phyloP scores from a whole-genome alignment of 2,329 filamentous ascomycete genomes.

The Fusarium devonianum region DNA sequence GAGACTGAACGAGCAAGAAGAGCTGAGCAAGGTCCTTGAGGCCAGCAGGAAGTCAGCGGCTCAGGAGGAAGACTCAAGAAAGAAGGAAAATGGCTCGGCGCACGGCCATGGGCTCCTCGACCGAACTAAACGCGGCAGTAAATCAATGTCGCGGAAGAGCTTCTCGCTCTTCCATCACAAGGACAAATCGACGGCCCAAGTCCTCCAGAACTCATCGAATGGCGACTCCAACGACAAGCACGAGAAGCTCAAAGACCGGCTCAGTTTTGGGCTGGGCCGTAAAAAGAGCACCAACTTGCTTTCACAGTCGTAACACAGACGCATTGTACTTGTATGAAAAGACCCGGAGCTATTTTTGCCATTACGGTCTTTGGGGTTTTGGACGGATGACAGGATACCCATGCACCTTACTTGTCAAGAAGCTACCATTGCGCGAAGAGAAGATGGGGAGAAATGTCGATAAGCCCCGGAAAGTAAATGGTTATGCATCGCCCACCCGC shows the following conservation, averaged over 20 bases:
- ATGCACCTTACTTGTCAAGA: slow-evolving; percentile 22
- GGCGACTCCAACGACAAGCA: slow-evolving; percentile 49
- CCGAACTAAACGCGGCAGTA: slow-evolving; percentile 74
- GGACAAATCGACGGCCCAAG: slow-evolving; percentile 50
- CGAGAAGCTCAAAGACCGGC: slow-evolving; percentile 67
- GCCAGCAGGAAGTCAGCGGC: slow-evolving; percentile 69
- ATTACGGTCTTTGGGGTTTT: slow-evolving; percentile 21
- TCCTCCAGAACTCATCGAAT: slow-evolving; percentile 30
- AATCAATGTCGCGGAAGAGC: slow-evolving; percentile 80
- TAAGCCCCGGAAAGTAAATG: slow-evolving; percentile 1
- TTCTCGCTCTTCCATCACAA: slow-evolving; percentile 69
- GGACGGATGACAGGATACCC: slow-evolving; percentile 36
- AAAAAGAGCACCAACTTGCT: slow-evolving; percentile 71
- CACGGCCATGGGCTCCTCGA: slow-evolving; percentile 60
- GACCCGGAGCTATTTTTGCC: slow-evolving; percentile 16
- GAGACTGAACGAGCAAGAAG: slow-evolving; percentile 65
- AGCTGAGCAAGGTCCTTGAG: slow-evolving; percentile 69
- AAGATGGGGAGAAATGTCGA: slow-evolving; percentile 19
- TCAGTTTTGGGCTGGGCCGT: slow-evolving; percentile 70
- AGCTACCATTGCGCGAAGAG: slow-evolving; percentile 23
- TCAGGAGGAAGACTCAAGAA: slow-evolving; percentile 56
- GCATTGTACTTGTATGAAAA: slow-evolving; percentile 20
- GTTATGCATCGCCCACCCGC: slow-evolving; percentile 1
- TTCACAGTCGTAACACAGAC: slow-evolving; percentile 35
- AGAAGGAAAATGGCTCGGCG: slow-evolving; percentile 50